Evolutionary conservation across 164 flowering plant species (phyloP), one percentile per base, ranked within the genome.

Genomic region (Tetracentron sinense): DNA sequence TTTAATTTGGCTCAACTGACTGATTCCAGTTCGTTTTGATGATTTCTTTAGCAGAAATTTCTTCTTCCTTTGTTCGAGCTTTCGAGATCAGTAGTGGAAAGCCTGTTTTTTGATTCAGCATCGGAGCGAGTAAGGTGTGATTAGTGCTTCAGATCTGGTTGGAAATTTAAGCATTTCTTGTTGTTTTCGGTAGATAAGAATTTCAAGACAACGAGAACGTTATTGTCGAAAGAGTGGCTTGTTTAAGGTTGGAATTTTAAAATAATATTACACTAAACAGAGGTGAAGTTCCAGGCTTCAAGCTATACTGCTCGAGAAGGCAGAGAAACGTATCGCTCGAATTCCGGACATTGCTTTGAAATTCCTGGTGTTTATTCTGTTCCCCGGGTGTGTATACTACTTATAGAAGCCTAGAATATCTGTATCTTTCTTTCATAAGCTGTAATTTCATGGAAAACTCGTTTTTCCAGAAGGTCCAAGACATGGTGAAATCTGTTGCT

Each of bases 361-460:
- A 16, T 25, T 5, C 12, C 2, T 16, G 25, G 12, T 26, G 51
- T 23, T 42, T 15, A 27, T 19, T 5, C 48, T 25, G 50, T 47
- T 60, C 25, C 48, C 27, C 29, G 26, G 0, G 26, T 10, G 26
- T n/a, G 33, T 7, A 42, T 12, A 1, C 12, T 15, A 30, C 19
- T 15, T 26, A 20, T 21, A 16, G 25, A 26, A 58, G 12, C 6
- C 21, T 35, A 33, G 19, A 25, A 16, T 12, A 8, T 7, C 25
- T 11, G 22, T 0, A 52, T 25, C 19, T 7, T 25, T 52, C 30
- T 3, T 10, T 50, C 1, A 1, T 50, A 17, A 25, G 22, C 58
- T 63, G 17, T 26, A 54, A 16, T 54, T 57, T 33, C 56, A 69
- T 70, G 68, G 69, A 52, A 54, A 25, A 25, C 46, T 54, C 64